A percentile compares a stretch with the other conserved stretches of the same genome.
These are phyloP conservation scores for Solanum etuberosum DNA, from an alignment of 257 asterid species.

Conservation along the genomic window DNA sequence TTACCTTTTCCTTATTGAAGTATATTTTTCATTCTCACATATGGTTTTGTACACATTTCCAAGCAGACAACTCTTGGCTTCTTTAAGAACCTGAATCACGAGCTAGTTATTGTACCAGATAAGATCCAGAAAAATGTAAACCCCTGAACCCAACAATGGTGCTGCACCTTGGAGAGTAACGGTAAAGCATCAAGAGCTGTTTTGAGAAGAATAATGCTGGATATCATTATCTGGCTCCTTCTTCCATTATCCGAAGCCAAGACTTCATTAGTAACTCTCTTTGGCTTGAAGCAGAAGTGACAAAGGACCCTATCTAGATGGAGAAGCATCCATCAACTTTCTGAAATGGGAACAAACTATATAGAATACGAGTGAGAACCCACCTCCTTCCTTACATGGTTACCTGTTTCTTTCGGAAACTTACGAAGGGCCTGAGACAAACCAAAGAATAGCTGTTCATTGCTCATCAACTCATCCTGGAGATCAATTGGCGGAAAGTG, in stretches of 20 bases:
- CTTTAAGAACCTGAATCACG: conserved; percentile 70
- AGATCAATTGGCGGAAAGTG: conserved; percentile 1
- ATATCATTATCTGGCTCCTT: conserved; percentile 77
- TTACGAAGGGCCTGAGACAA: conserved; percentile 96
- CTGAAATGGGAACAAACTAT: conserved; percentile 5
- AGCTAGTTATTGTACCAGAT: not conserved
- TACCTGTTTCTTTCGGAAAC: conserved; percentile 97
- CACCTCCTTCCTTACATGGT: not conserved
- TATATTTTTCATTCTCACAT: conserved; percentile 77
- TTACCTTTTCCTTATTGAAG: conserved; percentile 70
- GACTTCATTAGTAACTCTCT: conserved; percentile 67
- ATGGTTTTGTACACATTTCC: conserved; percentile 74
- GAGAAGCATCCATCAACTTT: conserved; percentile 7
- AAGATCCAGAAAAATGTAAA: not conserved
- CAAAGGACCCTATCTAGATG: conserved; percentile 91
- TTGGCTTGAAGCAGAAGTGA: conserved; percentile 96
- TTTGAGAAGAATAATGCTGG: conserved; percentile 86
- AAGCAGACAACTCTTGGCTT: conserved; percentile 81
- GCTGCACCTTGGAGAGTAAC: conserved; percentile 70
- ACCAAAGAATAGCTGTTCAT: conserved; percentile 89
- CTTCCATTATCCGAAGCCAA: conserved; percentile 59
- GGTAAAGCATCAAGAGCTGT: conserved; percentile 93
- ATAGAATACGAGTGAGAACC: not conserved
- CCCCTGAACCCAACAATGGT: not conserved
- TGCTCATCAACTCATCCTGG: conserved; percentile 96